Evolutionary conservation across 2,329 filamentous ascomycete species (phyloP).

Genomic region (Monosporascus sp.): DNA sequence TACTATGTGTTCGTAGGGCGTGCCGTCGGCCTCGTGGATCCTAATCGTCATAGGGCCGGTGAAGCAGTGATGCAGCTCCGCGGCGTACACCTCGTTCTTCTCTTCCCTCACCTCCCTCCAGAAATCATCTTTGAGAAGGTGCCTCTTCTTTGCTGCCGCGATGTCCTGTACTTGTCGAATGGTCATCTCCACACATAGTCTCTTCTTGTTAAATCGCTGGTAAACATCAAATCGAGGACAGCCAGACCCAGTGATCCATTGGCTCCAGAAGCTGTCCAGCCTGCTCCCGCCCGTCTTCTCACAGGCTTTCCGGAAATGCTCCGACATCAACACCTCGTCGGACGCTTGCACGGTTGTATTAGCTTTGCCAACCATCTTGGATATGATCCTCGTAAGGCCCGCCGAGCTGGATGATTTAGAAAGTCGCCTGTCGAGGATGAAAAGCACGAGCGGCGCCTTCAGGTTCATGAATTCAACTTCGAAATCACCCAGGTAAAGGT

Average conservation of each 20-base stretch:
- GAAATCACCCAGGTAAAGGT: slow-evolving; percentile 75
- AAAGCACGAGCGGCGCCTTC: slow-evolving; percentile 86
- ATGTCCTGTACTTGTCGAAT: slow-evolving; percentile 70
- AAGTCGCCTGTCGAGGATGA: slow-evolving; percentile 87
- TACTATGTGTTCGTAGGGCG: slow-evolving; percentile 95
- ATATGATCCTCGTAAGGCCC: slow-evolving; percentile 80
- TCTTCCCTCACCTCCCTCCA: slow-evolving; percentile 81
- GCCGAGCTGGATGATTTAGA: slow-evolving; percentile 82
- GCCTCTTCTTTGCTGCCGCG: slow-evolving; percentile 39
- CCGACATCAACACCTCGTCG: slow-evolving; percentile 69
- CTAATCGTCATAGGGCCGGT: slow-evolving; percentile 96
- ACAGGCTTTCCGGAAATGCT: slow-evolving; percentile 75
- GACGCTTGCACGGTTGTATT: slow-evolving; percentile 58
- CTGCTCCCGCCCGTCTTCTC: slow-evolving; percentile 86
- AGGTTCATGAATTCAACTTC: slow-evolving; percentile 86
- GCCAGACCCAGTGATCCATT: slow-evolving; percentile 86
- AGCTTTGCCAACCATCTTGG: slow-evolving; percentile 78
- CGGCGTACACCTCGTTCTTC: slow-evolving; percentile 62
- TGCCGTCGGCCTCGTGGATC: slow-evolving; percentile 96
- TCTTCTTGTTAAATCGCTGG: slow-evolving; percentile 96
- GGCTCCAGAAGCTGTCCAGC: slow-evolving; percentile 85
- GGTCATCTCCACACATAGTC: slow-evolving; percentile 86
- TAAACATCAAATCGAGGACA: slow-evolving; percentile 84
- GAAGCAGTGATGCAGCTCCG: slow-evolving; percentile 72
- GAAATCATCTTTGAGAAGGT: slow-evolving; percentile 69